These are phyloP conservation scores for Eucalyptus fibrosa DNA, from an alignment of 345 rosid species.

Conservation along the genomic window DNA sequence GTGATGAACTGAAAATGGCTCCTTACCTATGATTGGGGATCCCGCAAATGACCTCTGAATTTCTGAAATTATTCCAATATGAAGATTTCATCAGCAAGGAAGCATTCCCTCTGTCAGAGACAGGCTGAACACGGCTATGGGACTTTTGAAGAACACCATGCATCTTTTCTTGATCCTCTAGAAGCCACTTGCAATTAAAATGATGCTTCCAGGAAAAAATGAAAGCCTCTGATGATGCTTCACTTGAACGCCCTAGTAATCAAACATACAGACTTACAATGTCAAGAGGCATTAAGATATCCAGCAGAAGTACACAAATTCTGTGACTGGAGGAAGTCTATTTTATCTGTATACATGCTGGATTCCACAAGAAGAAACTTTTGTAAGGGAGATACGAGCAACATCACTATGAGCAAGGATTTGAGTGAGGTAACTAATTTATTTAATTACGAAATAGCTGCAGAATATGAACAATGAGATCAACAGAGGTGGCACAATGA, in stretches of 20 bases:
- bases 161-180: conserved; percentile 19
- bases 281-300: not conserved
- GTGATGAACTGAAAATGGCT: not conserved
- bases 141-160: conserved; percentile 9
- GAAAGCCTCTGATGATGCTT: not conserved
- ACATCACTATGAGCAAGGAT: not conserved
- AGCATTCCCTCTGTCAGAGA: not conserved
- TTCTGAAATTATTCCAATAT: not conserved
- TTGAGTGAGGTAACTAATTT: not conserved
- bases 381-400: not conserved
- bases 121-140: not conserved
- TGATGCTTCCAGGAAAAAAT: not conserved
- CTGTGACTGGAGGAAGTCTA: not conserved
- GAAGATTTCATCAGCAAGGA: conserved; percentile 1
- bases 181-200: not conserved
- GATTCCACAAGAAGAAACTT: not conserved
- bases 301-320: not conserved
- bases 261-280: not conserved
- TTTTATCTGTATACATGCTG: not conserved
- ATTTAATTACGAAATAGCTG: not conserved
- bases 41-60: not conserved
- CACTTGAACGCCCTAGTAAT: not conserved
- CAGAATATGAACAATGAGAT: not conserved
- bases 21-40: not conserved
- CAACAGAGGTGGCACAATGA: not conserved